Base-by-base conservation (phyloP, 2,329 filamentous ascomycete genomes). In the Neurospora sp. region DNA sequence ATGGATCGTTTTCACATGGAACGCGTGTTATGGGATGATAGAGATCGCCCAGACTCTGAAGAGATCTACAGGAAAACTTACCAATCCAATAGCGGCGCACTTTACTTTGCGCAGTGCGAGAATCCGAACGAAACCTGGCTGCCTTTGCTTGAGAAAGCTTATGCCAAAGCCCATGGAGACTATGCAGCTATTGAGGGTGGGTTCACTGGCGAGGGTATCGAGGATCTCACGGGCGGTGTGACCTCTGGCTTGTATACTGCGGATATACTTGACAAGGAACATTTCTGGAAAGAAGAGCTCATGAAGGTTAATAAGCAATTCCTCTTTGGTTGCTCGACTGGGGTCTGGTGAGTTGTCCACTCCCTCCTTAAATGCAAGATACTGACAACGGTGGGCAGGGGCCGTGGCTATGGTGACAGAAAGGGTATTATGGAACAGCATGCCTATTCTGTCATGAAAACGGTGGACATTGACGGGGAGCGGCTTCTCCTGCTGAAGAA, bases 251-350 rank as follows among this genome's bases (percentile, higher is more conserved):
- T 93, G 11, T 85, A 90, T 65, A 87, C 88, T 1, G 87, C 87
- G 0, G 90, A 92, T 74, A 91, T 93, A 41, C 83, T 93, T 3
- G 89, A 96, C 76, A 90, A 91, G 70, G 89, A 97, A 67, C 86
- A 88, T 28, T 96, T 97, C 77, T 97, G 93, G 93, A 87, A 85
- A 1, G 88, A 95, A 43, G 91, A 96, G 77, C 85, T 97, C 33
- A 87, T 89, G 79, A 89, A 91, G 72, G 92, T 93, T 70, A 96
- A 96, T 77, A 82, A 92, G 69, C 89, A 92, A 67, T 96, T 96
- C 75, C 81, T 92, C 8, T 92, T 92, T 74, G 89, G 90, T n/a
- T 91, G 89, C 75, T 86, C 84, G 0, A 88, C 87, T 0, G 90
- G 89, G 10, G 81, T 89, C 36, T 84, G 90, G 69, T 70, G 67